Evolutionary conservation across 1,284 basidiomycete species (phyloP), one percentile per base, ranked within the genome.

Genomic region (Psilocybe mexicana): DNA sequence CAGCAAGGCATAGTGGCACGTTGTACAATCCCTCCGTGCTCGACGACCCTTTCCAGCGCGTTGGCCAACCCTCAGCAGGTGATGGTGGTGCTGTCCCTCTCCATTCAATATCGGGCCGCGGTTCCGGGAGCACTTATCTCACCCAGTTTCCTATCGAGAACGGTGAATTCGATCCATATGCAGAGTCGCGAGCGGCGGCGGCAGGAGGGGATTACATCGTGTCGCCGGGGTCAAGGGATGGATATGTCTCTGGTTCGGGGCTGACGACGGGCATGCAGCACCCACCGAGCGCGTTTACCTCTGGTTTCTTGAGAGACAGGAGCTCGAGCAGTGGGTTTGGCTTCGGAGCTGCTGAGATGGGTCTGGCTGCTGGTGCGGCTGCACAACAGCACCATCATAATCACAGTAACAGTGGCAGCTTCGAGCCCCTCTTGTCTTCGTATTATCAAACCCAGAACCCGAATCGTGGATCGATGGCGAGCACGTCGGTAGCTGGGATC

Each of bases 401-500:
- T 79, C 79, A 54, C 76, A 81, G 52, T 47, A 83, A 83, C 60
- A 79, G 76, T 10, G 84, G 81, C 23, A 90, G 87, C 71, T 81
- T 80, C 58, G 88, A 89, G 62, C 86, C 86, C 26, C 74, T 89
- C 24, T 70, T 90, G 51, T 77, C 80, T 3, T 58, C 56, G 23
- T 58, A 61, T 36, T 57, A 63, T 45, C 30, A 33, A 8, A 8
- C 30, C 8, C 30, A 33, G 30, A 8, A 4, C 8, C 30, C 4
- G 30, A 33, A 33, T 33, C 55, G 59, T 33, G 38, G 38, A 14
- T 59, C 57, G 24, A 47, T 46, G 24, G 57, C 47, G 33, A 45
- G 50, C 10, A 30, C 30, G 5, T 33, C 30, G 8, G 8, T 33
- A 33, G 30, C 18, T 18, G 18, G 30, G 5, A 33, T 6, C 8